Base-by-base conservation (phyloP, 2,329 filamentous ascomycete genomes). In the Verticillium zaregamsianum region DNA sequence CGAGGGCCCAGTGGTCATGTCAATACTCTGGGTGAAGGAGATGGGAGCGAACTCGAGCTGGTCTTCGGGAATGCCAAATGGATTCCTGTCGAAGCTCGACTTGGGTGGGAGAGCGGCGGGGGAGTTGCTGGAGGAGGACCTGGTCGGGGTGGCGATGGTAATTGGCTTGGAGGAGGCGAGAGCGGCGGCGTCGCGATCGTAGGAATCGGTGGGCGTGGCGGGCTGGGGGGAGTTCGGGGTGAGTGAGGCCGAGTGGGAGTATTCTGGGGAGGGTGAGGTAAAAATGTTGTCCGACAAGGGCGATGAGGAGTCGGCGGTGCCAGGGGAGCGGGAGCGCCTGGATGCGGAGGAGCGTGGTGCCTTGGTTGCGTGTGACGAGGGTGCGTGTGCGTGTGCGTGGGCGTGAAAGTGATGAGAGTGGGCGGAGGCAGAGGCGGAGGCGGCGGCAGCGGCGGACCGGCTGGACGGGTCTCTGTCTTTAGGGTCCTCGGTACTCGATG, bases 1-100 rank as follows among this genome's bases (percentile, higher is more conserved):
- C 65, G 80, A 77, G 61, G 82, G 80, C 68, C 83, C 84, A 67
- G 85, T 83, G 67, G 86, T 86, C 82, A 88, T 87, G 60, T 81
- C 73, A 77, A 77, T 61, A 73, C 69, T 67, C 67, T 76, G 67
- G 61, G 70, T 67, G 63, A 71, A 65, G 66, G 69, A 66, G 61
- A 70, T 66, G 64, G 66, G 60, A 37, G 65, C 56, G 65, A 66
- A 67, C 68, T 66, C 65, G 62, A 67, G 61, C 33, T 72, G 65
- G 66, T 67, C 64, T 66, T 73, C 68, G 61, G 63, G 59, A 58
- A 67, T 60, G 55, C 66, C 68, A 56, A 69, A 68, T 25, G 68
- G 67, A 59, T 69, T 68, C 61, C 61, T 61, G 63, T 65, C 61
- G 61, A 63, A 62, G 63, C 63, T 67, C 62, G 66, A 68, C 63